Conservation (phyloP, 768 basidiomycete genomes). For the Mycena amicta region DNA sequence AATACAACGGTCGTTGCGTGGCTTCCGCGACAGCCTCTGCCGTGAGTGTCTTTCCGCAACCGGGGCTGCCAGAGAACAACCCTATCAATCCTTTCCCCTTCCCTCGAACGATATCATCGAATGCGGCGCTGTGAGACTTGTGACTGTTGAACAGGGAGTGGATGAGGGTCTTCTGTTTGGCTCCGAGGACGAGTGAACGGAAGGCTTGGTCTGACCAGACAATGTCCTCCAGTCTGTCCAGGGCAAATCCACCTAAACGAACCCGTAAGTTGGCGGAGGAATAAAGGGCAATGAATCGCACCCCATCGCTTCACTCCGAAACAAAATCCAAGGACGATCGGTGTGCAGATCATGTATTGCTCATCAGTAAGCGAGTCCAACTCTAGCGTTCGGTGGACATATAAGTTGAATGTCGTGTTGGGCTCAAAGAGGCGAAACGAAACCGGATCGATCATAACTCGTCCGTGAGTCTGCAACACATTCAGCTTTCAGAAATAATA, state of each 20-base stretch:
- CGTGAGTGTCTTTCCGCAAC: constrained; percentile 40
- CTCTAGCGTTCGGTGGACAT: constrained; percentile 20
- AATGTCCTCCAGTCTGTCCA: constrained; percentile 30
- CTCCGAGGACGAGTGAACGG: constrained; percentile 33
- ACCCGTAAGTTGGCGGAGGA: background rate
- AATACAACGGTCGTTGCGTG: constrained; percentile 32
- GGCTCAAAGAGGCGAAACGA: constrained; percentile 28
- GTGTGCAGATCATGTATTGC: constrained; percentile 30
- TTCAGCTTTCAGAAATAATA: background rate
- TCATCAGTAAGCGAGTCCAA: constrained; percentile 23
- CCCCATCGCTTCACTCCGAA: constrained; percentile 33
- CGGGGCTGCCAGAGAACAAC: constrained; percentile 35
- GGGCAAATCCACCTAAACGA: constrained; percentile 30
- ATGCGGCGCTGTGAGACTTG: constrained; percentile 15
- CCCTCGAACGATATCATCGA: constrained; percentile 39
- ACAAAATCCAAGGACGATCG: constrained; percentile 28
- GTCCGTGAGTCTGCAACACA: constrained; percentile 24
- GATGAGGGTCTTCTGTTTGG: constrained; percentile 35
- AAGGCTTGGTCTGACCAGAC: constrained; percentile 39
- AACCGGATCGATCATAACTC: constrained; percentile 30
- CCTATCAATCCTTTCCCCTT: constrained; percentile 42
- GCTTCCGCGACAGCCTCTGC: constrained; percentile 37
- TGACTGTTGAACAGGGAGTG: constrained; percentile 30
- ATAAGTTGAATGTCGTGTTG: constrained; percentile 20
- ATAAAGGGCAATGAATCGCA: constrained; percentile 5